Evolutionary conservation across 371 early-diverging fungal genomes (phyloP), one percentile per base, ranked within the genome.

Genomic region (Basidiobolus heterosporus): DNA sequence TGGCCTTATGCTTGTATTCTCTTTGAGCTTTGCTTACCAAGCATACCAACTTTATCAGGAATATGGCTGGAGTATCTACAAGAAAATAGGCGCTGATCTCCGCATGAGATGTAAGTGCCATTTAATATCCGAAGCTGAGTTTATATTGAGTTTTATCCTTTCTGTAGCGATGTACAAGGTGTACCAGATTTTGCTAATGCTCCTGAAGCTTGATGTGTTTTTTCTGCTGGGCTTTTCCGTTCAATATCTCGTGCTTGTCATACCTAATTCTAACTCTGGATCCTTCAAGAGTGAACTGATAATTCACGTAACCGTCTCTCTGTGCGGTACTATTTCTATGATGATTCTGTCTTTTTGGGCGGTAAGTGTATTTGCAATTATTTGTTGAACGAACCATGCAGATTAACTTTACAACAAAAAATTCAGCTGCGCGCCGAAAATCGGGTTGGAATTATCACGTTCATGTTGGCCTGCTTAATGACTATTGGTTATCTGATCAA

Each of bases 1-100:
- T 17, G 20, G 44, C 6, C 19, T 66, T 7, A 55, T 66, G 55
- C 36, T 53, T 14, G 7, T 61, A 9, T 58, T 63, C 41, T 50
- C 66, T 0, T 24, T 45, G 0, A 54, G 44, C 18, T 61, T 66
- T 46, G 55, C 58, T n/a, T 53, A 48, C 51, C 47, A 62, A n/a
- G 60, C 66, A 6, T 63, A 63, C 46, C 62, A 61, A 42, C 62
- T 91, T 23, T 91, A 89, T 62, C 74, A 78, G 49, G 83, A 89
- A 56, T 94, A 87, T 64, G 91, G 92, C 37, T 94, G 92, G 92
- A 79, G 75, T 53, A 84, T 92, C 19, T 94, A 89, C 66, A 94
- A 94, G 61, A 78, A 85, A 60, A 90, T 94, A 56, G 95, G 95
- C 3, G 93, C 92, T 2, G 91, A 92, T 61, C 62, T 88, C 45